Percentiles rank a stretch among this genome's conserved stretches.
These are phyloP conservation scores for Cladosporium sp. DNA, from an alignment of 2,329 filamentous ascomycete species.

Conservation along the genomic window DNA sequence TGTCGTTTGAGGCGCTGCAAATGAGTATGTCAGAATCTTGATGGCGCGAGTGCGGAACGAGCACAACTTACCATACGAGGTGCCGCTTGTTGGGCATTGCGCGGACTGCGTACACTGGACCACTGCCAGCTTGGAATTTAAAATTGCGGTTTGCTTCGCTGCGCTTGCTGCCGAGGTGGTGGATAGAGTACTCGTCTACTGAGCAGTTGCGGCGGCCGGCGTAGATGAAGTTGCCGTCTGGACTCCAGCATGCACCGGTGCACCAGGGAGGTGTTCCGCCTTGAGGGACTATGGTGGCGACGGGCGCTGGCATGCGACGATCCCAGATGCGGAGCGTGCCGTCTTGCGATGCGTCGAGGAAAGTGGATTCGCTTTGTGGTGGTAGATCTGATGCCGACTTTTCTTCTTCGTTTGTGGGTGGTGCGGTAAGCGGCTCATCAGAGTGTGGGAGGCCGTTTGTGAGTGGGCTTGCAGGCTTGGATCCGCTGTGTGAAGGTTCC, in stretches of 20 bases:
- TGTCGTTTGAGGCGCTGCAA: constrained; percentile 82
- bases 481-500: not conserved
- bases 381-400: constrained; percentile 31
- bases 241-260: constrained; percentile 95
- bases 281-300: constrained; percentile 73
- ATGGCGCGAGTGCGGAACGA: not conserved
- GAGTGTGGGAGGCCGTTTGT: constrained; percentile 50
- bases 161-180: constrained; percentile 58
- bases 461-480: constrained; percentile 11
- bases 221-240: constrained; percentile 92
- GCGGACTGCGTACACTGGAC: constrained; percentile 79
- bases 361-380: constrained; percentile 67
- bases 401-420: constrained; percentile 31
- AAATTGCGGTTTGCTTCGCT: constrained; percentile 74
- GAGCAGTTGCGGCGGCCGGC: constrained; percentile 85
- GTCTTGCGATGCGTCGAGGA: constrained; percentile 83
- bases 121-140: constrained; percentile 84
- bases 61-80: constrained; percentile 66
- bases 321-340: constrained; percentile 94
- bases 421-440: constrained; percentile 41
- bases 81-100: constrained; percentile 92
- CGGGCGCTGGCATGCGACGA: constrained; percentile 66
- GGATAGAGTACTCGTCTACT: constrained; percentile 89
- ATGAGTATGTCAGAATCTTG: not conserved
- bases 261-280: constrained; percentile 88